Evolutionary conservation across 768 basidiomycete genomes (phyloP).

Genomic region (Rhodosporidiobolus sp.): DNA sequence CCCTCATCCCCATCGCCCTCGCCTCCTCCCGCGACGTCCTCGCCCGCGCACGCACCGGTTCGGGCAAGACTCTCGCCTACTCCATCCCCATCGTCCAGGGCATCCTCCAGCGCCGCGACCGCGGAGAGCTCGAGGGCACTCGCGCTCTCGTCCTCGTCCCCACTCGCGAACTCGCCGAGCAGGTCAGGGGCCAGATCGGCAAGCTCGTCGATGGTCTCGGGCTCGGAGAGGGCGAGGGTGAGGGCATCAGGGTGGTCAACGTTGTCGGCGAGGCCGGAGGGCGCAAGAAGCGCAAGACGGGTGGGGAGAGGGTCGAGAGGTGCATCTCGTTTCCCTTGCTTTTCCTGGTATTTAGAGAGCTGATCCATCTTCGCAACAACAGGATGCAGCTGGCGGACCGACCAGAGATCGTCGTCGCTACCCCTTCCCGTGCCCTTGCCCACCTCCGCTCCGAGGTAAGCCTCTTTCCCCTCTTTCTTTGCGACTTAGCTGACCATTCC

Average conservation of each 20-base stretch:
- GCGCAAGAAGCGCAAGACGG: conserved; percentile 39
- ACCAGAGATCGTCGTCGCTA: conserved; percentile 76
- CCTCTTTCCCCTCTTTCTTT: conserved; percentile 1
- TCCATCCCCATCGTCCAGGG: conserved; percentile 87
- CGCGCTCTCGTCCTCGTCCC: conserved; percentile 62
- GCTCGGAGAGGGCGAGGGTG: conserved; percentile 54
- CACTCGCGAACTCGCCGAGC: conserved; percentile 87
- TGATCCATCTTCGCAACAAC: neutral
- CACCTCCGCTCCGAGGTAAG: conserved; percentile 68
- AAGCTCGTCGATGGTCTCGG: conserved; percentile 66
- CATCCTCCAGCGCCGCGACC: conserved; percentile 55
- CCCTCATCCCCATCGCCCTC: conserved; percentile 86
- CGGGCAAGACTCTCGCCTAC: conserved; percentile 96
- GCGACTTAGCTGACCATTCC: neutral
- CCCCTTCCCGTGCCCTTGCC: conserved; percentile 67
- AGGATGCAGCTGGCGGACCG: conserved; percentile 63
- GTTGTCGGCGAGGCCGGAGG: conserved; percentile 55
- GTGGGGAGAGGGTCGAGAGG: conserved; percentile 47
- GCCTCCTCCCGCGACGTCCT: conserved; percentile 80
- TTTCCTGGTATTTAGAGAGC: neutral
- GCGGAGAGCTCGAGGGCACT: conserved; percentile 51
- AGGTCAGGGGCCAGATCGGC: conserved; percentile 70
- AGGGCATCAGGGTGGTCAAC: conserved; percentile 64
- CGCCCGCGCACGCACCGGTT: conserved; percentile 89
- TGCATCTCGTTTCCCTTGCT: conserved; percentile 38